Base-by-base conservation (phyloP, 176 grass and related monocot species). In the Musa acuminata region DNA sequence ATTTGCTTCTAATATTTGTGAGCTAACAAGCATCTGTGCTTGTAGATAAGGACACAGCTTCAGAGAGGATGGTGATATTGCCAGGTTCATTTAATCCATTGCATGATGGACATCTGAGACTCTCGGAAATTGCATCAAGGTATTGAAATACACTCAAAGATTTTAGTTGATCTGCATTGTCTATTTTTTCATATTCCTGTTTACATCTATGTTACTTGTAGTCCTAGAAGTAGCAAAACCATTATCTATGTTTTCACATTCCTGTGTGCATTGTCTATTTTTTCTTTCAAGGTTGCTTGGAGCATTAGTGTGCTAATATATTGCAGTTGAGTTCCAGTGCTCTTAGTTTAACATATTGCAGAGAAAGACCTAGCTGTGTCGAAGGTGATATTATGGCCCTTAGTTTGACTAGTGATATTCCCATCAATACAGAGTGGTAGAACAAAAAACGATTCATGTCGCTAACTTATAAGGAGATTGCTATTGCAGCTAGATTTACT, bases 21-120 rank as follows among this genome's bases (percentile, higher is more conserved):
- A 55, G 8, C 71, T 54, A 16, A 73, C 52, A 10, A 14, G 12
- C 50, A 55, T 64, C 67, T 62, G 62, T 12, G 59, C 62, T 69
- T 87, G 79, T 60, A 91, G 86, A 82, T 82, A 55, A 27, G 25
- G 13, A 52, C 64, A 73, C 82, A 62, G 80, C 88, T 80, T 82
- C 82, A 13, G 77, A 77, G 22, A 89, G 86, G 80, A 98, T 86
- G 81, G 58, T 98, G 49, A 91, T 98, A 80, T 78, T 98, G 71
- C 80, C 94, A 73, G 94, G 94, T 85, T 98, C 94, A 80, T 93
- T 98, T 86, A 91, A 98, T 85, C 94, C 94, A n/a, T 71, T 98
- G 80, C 94, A 98, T 87, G 94, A 91, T 88, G 94, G 94, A 2
- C 94, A 98, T 70, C 75, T 98, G 66, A 98, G 70, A 79, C 72